A percentile compares a stretch with the other conserved stretches of the same genome.
Conservation (phyloP, 169 alveolate genomes). For the Plasmodium yoelii region DNA sequence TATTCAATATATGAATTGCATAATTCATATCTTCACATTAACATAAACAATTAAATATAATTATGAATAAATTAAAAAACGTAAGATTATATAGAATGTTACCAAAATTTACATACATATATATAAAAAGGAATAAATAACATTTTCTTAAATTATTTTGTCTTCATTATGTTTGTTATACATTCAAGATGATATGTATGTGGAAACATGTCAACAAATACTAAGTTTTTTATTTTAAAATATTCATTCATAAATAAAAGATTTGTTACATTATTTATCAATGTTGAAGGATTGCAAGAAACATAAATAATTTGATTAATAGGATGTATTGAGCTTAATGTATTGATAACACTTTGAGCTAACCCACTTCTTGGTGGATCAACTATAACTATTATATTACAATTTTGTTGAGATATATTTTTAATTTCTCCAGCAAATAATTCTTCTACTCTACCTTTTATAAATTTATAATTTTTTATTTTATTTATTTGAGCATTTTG, state of each 20-base stretch:
- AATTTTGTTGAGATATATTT: slow-evolving; percentile 23
- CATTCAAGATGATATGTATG: slow-evolving; percentile 76
- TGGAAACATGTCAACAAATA: slow-evolving; percentile 76
- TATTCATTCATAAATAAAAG: slow-evolving; percentile 66
- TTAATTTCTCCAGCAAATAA: slow-evolving; percentile 59
- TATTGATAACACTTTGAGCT: slow-evolving; percentile 56
- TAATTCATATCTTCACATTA: too few relatives aligned
- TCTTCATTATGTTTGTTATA: slow-evolving; percentile 41
- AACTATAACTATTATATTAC: slow-evolving; percentile 67
- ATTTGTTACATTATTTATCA: slow-evolving; percentile 56
- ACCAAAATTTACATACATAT: too few relatives aligned
- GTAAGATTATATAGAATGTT: too few relatives aligned
- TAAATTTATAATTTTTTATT: slow-evolving; percentile 71
- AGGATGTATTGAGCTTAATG: slow-evolving; percentile 37
- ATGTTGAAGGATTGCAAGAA: slow-evolving; percentile 68
- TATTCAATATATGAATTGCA: too few relatives aligned
- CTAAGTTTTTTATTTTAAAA: slow-evolving; percentile 56
- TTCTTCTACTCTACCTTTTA: slow-evolving; percentile 75
- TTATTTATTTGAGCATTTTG: slow-evolving; percentile 72
- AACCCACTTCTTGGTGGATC: slow-evolving; percentile 77
- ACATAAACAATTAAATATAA: too few relatives aligned
- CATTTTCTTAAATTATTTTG: background rate
- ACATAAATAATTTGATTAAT: slow-evolving; percentile 74
- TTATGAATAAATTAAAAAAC: too few relatives aligned
- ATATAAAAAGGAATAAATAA: too few relatives aligned